Evolutionary conservation across 1,139 yeast genomes (phyloP), one percentile per base, ranked within the genome.

Genomic region (Lodderomyces parapsilosis): DNA sequence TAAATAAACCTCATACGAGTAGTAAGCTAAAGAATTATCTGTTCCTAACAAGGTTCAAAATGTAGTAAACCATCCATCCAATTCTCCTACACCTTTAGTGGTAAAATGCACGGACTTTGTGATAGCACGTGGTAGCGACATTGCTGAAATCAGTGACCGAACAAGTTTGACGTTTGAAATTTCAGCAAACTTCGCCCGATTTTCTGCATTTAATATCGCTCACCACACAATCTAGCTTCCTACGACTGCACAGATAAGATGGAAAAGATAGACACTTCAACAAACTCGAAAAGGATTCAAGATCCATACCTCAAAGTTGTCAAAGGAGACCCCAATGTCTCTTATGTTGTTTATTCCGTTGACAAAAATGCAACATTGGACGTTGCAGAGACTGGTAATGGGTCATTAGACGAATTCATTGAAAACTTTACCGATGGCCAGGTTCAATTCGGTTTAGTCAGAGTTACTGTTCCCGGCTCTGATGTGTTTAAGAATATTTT

Each of bases 371-470:
- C 83, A 38, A 76, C 82, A 8, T 78, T 84, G 52, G 70, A 67
- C 27, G 86, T 86, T 20, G 68, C 76, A 4, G 77, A 71, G 36
- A 66, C 79, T 1, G 90, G 89, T 24, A 59, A 74, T 39, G 87
- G 85, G 18, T 82, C 79, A 44, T 80, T 93, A 56, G 75, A 75
- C 38, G 96, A 89, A 44, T 90, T 93, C 59, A 81, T 88, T 39
- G 83, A 80, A 38, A 78, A 86, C 50, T 91, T 93, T 62, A 85
- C 83, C 54, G 98, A 91, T 52, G 89, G 96, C 2, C 81, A 83
- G 48, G 89, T 91, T 44, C 96, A 91, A 69, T 93, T 85, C 59
- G 99, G 98, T 36, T 75, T 93, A 51, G 87, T 90, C 23, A 78
- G 96, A 41, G 91, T 91, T 36, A 81, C 83, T 43, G 96, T 91